Conservation (phyloP, 2,329 filamentous ascomycete genomes). For the Knufia petricola region DNA sequence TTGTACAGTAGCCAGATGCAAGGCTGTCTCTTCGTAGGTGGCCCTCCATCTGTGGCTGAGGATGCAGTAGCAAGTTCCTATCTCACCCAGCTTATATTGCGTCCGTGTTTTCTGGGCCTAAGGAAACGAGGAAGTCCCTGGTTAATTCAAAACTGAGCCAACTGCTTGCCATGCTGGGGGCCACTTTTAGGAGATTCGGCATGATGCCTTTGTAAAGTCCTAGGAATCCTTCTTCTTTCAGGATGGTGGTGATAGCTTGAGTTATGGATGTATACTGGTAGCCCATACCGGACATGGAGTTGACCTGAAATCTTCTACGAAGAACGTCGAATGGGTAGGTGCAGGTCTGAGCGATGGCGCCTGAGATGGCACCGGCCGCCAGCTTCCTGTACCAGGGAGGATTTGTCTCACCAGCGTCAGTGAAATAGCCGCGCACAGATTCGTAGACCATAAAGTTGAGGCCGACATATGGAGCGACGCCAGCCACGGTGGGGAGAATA, state of each 20-base stretch:
- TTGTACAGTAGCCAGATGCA: slow-evolving; percentile 1
- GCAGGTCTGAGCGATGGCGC: slow-evolving; percentile 90
- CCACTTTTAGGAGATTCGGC: slow-evolving; percentile 91
- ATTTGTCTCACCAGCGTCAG: slow-evolving; percentile 76
- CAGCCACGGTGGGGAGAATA: slow-evolving; percentile 85
- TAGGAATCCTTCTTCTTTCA: slow-evolving; percentile 69
- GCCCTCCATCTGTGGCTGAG: not conserved
- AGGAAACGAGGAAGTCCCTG: slow-evolving; percentile 64
- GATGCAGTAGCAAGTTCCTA: not conserved
- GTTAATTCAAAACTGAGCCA: slow-evolving; percentile 97
- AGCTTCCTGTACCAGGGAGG: slow-evolving; percentile 73
- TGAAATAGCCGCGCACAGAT: slow-evolving; percentile 71
- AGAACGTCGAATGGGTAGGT: slow-evolving; percentile 98
- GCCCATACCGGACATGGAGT: slow-evolving; percentile 97
- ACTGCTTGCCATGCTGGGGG: slow-evolving; percentile 95
- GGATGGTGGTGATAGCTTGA: slow-evolving; percentile 73
- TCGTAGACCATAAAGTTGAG: slow-evolving; percentile 99
- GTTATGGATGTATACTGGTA: slow-evolving; percentile 85
- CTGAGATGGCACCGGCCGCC: slow-evolving; percentile 83
- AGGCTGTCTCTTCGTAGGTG: not conserved
- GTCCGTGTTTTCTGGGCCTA: slow-evolving; percentile 15
- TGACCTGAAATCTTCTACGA: slow-evolving; percentile 90
- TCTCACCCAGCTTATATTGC: slow-evolving; percentile 13
- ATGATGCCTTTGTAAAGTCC: slow-evolving; percentile 95
- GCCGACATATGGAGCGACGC: slow-evolving; percentile 92